Evolutionary conservation across 1,284 basidiomycete species (phyloP).

Genomic region (Rhodotorula sp.): DNA sequence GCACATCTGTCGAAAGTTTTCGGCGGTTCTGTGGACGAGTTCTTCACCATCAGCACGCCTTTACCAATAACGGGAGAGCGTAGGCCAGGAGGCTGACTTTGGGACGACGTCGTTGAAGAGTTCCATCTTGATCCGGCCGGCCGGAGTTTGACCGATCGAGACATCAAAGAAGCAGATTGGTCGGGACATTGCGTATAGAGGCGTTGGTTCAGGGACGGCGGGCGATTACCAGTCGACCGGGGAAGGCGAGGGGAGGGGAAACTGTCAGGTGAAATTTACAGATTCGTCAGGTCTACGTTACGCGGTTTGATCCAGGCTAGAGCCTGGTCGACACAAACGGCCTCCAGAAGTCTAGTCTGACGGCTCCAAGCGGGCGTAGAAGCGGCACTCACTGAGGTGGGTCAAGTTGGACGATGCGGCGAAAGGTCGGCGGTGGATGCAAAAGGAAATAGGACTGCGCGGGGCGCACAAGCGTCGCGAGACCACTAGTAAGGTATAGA

Average conservation of each 20-base stretch:
- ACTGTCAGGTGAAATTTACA: neutral
- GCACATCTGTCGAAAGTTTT: conserved; percentile 88
- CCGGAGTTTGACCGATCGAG: conserved; percentile 57
- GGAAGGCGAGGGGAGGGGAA: neutral
- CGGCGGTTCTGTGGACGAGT: conserved; percentile 60
- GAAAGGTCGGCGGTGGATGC: no score
- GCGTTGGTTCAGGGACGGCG: neutral
- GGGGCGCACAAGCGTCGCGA: no score
- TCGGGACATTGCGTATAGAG: conserved; percentile 36
- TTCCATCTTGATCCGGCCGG: conserved; percentile 76
- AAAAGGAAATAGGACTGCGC: no score
- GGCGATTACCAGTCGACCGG: neutral
- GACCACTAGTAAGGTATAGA: no score
- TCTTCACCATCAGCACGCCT: no score
- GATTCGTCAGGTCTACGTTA: no score
- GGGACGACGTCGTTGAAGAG: conserved; percentile 87
- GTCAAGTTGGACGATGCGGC: no score
- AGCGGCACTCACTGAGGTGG: no score
- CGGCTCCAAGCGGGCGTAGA: no score
- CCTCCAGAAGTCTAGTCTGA: no score
- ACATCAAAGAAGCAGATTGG: conserved; percentile 95
- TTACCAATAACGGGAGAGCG: neutral
- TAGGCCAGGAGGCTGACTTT: conserved; percentile 57
- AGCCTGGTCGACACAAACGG: no score
- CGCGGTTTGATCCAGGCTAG: no score